These are phyloP conservation scores for Arachis hypogaea DNA, from an alignment of 306 rosid species.

Conservation along the genomic window DNA sequence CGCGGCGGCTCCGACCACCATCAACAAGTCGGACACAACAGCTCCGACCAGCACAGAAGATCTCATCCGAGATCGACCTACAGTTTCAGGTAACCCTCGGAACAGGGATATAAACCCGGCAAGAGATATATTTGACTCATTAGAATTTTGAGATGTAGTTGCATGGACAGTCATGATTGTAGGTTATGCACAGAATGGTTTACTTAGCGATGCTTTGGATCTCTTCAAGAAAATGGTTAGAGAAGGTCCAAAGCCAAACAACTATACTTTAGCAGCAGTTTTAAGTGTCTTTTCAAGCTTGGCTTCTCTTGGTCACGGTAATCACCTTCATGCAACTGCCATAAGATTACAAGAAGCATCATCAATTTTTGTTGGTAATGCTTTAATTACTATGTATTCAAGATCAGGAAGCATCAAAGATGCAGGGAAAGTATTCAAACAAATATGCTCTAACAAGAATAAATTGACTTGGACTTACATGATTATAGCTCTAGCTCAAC, in stretches of 20 bases:
- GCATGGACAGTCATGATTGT: conserved; percentile 96
- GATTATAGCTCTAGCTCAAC: conserved; percentile 86
- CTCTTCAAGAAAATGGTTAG: conserved; percentile 70
- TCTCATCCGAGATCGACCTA: too few relatives aligned
- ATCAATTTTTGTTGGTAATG: conserved; percentile 78
- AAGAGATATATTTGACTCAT: conserved; percentile 74
- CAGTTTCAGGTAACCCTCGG: too few relatives aligned
- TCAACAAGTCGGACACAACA: too few relatives aligned
- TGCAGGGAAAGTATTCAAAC: conserved; percentile 67
- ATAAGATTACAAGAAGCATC: conserved; percentile 63
- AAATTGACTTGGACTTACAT: conserved; percentile 86
- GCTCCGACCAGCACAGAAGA: too few relatives aligned
- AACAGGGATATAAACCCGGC: conserved; percentile 59
- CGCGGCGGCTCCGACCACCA: too few relatives aligned
- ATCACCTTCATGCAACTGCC: conserved; percentile 78
- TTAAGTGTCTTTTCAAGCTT: conserved; percentile 71
- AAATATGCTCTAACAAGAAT: conserved; percentile 48
- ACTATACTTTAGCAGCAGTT: conserved; percentile 71
- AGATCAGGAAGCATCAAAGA: conserved; percentile 74
- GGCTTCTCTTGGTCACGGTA: conserved; percentile 80
- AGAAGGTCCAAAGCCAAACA: conserved; percentile 80
- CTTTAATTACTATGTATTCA: conserved; percentile 82
- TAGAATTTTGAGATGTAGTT: conserved; percentile 67
- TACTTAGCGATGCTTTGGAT: conserved; percentile 62
- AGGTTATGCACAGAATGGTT: conserved; percentile 76